These are phyloP conservation scores for Euphrasia confusa DNA, from an alignment of 257 asterid genomes.

Conservation along the genomic window DNA sequence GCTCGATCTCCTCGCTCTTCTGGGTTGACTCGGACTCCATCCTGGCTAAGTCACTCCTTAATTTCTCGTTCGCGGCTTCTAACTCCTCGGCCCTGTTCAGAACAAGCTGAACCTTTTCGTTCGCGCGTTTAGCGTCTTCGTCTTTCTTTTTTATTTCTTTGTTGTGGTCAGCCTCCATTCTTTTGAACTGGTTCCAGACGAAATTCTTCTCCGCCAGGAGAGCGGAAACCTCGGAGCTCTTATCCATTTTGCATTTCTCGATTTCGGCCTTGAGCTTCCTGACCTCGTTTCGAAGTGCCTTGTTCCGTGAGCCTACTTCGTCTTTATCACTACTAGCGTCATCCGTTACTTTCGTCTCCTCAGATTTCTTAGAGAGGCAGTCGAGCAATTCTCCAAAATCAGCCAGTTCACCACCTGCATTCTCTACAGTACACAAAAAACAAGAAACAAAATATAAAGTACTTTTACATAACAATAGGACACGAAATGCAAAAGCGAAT, in stretches of 20 bases:
- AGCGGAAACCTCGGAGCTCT: conserved; percentile 45
- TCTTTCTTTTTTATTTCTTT: conserved; percentile 38
- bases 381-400: conserved; percentile 54
- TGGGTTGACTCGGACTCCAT: conserved; percentile 43
- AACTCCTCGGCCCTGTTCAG: conserved; percentile 43
- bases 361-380: conserved; percentile 37
- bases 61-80: conserved; percentile 35
- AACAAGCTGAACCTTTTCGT: conserved; percentile 46
- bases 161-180: conserved; percentile 50
- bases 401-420: conserved; percentile 42
- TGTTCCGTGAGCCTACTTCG: conserved; percentile 28
- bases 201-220: conserved; percentile 65
- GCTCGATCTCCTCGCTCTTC: conserved; percentile 47
- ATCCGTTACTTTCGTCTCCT: conserved; percentile 40
- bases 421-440: conserved; percentile 48
- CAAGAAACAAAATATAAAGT: conserved; percentile 3
- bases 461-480: neutral
- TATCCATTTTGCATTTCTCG: conserved; percentile 41
- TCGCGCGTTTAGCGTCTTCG: conserved; percentile 49
- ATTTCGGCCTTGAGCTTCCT: conserved; percentile 50
- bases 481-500: conserved; percentile 1
- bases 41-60: conserved; percentile 36
- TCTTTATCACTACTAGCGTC: conserved; percentile 26
- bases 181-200: conserved; percentile 67
- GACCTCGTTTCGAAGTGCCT: conserved; percentile 46